Evolutionary conservation across 2,329 filamentous ascomycete genomes (phyloP).

Genomic region (Bipolaris gigantea): DNA sequence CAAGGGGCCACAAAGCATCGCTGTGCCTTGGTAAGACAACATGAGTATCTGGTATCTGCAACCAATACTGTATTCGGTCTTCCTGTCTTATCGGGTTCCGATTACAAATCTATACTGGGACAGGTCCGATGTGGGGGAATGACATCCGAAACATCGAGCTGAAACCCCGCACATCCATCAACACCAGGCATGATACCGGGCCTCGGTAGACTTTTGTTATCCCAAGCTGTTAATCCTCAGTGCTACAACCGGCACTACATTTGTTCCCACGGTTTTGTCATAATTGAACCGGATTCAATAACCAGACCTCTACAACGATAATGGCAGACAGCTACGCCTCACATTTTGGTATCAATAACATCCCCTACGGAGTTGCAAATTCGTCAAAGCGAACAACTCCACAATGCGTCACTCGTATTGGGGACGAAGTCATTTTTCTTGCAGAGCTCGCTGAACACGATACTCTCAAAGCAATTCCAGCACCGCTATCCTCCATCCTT

Average conservation of each 20-base stretch:
- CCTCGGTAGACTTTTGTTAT: not conserved
- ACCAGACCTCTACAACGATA: not conserved
- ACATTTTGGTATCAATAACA: slow-evolving; percentile 38
- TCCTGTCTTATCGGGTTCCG: slow-evolving; percentile 1
- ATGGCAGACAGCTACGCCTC: slow-evolving; percentile 30
- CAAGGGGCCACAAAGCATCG: no score
- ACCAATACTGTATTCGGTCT: not conserved
- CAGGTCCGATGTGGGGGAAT: slow-evolving; percentile 18
- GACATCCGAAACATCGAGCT: slow-evolving; percentile 6
- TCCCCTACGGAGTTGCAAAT: slow-evolving; percentile 38
- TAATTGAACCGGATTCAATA: not conserved
- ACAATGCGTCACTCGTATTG: slow-evolving; percentile 55
- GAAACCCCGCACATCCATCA: not conserved
- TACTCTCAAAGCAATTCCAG: slow-evolving; percentile 29
- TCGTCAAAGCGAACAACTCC: slow-evolving; percentile 32
- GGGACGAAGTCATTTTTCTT: slow-evolving; percentile 58
- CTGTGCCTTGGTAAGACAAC: not conserved
- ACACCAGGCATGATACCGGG: not conserved
- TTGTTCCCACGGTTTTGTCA: not conserved
- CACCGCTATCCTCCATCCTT: slow-evolving; percentile 32
- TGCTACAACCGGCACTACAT: not conserved
- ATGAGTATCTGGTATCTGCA: not conserved
- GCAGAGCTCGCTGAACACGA: slow-evolving; percentile 45
- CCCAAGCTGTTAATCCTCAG: not conserved
- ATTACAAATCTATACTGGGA: not conserved